Evolutionary conservation across 164 flowering plant genomes (phyloP).

Genomic region (Vitis riparia): DNA sequence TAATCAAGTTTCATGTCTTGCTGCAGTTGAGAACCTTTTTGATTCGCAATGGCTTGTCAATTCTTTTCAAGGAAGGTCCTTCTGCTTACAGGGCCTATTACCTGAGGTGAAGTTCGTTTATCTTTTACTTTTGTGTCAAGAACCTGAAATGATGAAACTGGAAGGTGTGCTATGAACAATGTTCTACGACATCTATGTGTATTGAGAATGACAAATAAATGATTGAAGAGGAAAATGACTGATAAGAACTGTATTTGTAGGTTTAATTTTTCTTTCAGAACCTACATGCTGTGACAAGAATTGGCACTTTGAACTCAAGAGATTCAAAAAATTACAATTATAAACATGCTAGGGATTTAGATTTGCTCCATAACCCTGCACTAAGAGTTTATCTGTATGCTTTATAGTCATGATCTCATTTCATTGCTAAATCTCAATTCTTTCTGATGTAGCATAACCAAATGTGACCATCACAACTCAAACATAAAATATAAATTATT

Average conservation of each 20-base stretch:
- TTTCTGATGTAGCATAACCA: too few relatives aligned
- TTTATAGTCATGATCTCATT: background rate
- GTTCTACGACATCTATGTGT: background rate
- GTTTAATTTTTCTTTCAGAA: background rate
- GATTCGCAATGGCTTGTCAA: conserved; percentile 88
- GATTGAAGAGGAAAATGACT: background rate
- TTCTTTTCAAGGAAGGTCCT: conserved; percentile 87
- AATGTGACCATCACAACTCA: too few relatives aligned
- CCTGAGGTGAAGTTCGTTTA: conserved; percentile 48
- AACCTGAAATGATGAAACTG: background rate
- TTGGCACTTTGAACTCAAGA: background rate
- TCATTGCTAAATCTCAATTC: background rate
- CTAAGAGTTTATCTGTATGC: background rate
- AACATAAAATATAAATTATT: background rate
- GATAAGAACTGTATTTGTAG: background rate
- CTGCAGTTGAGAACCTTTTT: conserved; percentile 85
- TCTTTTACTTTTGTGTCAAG: background rate
- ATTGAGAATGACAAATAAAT: background rate
- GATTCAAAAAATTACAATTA: conserved; percentile 1
- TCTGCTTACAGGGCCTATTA: conserved; percentile 83
- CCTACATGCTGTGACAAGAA: background rate
- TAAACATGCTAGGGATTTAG: background rate
- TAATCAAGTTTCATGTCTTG: background rate
- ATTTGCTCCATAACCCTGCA: background rate
- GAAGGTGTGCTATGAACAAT: background rate